Evolutionary conservation across 345 rosid species (phyloP).

Genomic region (Pistacia atlantica): DNA sequence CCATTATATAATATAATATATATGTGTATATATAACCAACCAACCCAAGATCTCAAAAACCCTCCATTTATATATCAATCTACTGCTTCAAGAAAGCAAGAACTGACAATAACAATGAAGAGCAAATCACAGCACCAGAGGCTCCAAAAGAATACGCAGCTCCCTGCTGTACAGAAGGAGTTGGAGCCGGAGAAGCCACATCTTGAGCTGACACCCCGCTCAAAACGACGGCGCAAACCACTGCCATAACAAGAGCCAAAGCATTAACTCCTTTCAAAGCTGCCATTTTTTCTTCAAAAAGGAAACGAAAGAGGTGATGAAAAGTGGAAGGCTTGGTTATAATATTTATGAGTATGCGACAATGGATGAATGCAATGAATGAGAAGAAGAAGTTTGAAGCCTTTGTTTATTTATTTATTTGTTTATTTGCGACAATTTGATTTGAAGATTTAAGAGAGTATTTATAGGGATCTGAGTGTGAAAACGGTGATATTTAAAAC

Average conservation of each 20-base stretch:
- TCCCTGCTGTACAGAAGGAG: slow-evolving; percentile 27
- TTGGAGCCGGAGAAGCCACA: slow-evolving; percentile 21
- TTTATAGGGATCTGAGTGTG: slow-evolving; percentile 5
- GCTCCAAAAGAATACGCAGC: slow-evolving; percentile 30
- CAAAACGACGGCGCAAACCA: not conserved
- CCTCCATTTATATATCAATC: not conserved
- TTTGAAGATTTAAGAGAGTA: not conserved
- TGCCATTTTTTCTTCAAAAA: not conserved
- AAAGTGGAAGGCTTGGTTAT: too few relatives aligned
- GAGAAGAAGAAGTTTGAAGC: not conserved
- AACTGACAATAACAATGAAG: slow-evolving; percentile 35
- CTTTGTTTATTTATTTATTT: too few relatives aligned
- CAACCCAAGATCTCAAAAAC: not conserved
- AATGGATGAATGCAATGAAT: too few relatives aligned
- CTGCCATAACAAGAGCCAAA: slow-evolving; percentile 12
- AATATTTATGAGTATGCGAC: not conserved
- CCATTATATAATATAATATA: too few relatives aligned
- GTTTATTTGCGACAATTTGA: too few relatives aligned
- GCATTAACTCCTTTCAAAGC: not conserved
- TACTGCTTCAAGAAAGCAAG: slow-evolving; percentile 32
- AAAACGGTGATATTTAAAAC: not conserved
- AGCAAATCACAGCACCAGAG: slow-evolving; percentile 37
- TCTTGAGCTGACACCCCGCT: slow-evolving; percentile 29
- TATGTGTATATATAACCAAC: not conserved
- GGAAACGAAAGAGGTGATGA: not conserved